Conservation (phyloP, 169 alveolate genomes). For the Babesia ovis region DNA sequence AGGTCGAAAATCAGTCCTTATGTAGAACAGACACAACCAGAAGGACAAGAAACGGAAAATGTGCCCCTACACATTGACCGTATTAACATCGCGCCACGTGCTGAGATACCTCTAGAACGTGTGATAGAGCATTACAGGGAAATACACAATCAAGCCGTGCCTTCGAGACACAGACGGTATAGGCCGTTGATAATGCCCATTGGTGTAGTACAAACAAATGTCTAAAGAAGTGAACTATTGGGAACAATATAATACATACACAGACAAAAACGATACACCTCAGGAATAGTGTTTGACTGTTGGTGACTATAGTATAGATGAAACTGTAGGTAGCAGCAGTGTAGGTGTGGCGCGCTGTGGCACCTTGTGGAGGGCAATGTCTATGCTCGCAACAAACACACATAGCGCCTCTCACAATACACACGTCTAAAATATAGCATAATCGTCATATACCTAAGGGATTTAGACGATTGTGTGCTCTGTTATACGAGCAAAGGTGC, state of each 20-base stretch:
- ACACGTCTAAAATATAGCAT: background rate
- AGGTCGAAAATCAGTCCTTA: conserved; percentile 1
- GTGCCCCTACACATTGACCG: conserved; percentile 6
- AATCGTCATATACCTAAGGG: background rate
- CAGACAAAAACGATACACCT: background rate
- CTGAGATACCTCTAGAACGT: conserved; percentile 1
- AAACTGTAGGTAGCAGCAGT: background rate
- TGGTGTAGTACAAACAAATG: background rate
- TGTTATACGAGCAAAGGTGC: background rate
- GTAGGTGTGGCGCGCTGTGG: background rate
- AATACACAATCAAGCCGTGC: conserved; percentile 15
- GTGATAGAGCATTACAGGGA: conserved; percentile 19
- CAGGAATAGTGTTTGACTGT: too few relatives aligned
- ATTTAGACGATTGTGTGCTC: background rate
- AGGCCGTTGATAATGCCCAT: conserved; percentile 33
- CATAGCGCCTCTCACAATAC: background rate
- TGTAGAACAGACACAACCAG: conserved; percentile 2
- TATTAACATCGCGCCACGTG: conserved; percentile 38
- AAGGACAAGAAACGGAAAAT: background rate
- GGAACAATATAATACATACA: background rate
- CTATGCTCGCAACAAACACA: background rate
- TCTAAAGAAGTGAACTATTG: background rate
- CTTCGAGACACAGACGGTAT: conserved; percentile 53
- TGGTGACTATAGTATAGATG: background rate
- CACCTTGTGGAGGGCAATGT: background rate